Evolutionary conservation across 1,139 yeast genomes (phyloP).

Genomic region (Entelexis sorbosivorans): DNA sequence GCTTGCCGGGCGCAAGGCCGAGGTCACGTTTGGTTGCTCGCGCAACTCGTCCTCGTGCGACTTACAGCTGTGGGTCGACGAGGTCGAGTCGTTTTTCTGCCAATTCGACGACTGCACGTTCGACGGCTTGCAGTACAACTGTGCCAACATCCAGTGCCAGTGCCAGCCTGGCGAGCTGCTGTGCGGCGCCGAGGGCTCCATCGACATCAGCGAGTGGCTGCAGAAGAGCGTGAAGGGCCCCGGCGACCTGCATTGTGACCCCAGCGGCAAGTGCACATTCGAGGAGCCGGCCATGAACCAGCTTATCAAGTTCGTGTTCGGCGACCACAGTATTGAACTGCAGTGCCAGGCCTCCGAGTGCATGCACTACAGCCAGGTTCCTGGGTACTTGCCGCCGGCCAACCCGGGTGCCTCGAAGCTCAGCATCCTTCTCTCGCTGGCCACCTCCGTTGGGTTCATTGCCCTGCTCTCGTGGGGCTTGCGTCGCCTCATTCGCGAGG

Average conservation of each 20-base stretch:
- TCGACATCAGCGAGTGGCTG: constrained; percentile 85
- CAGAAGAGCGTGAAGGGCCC: constrained; percentile 88
- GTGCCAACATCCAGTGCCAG: constrained; percentile 66
- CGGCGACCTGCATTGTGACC: constrained; percentile 77
- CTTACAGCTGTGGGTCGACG: constrained; percentile 93
- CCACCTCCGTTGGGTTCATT: constrained; percentile 35
- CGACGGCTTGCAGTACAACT: constrained; percentile 63
- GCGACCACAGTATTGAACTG: constrained; percentile 77
- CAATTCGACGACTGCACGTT: constrained; percentile 62
- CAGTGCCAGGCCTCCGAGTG: constrained; percentile 82
- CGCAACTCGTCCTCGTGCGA: constrained; percentile 49
- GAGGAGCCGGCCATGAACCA: constrained; percentile 96
- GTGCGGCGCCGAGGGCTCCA: constrained; percentile 88
- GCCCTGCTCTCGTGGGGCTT: constrained; percentile 33
- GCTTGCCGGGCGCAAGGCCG: constrained; percentile 70
- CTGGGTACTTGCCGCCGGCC: constrained; percentile 67
- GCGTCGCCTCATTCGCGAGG: constrained; percentile 8
- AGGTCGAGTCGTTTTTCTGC: constrained; percentile 81
- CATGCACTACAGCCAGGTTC: constrained; percentile 80
- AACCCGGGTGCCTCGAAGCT: constrained; percentile 43
- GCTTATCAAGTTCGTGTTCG: constrained; percentile 77
- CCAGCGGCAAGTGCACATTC: constrained; percentile 53
- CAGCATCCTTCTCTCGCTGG: constrained; percentile 41
- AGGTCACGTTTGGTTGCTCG: constrained; percentile 85
- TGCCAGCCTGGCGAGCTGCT: constrained; percentile 88